Conservation (phyloP, 176 grass and related monocot genomes). For the Metroxylon sagu region DNA sequence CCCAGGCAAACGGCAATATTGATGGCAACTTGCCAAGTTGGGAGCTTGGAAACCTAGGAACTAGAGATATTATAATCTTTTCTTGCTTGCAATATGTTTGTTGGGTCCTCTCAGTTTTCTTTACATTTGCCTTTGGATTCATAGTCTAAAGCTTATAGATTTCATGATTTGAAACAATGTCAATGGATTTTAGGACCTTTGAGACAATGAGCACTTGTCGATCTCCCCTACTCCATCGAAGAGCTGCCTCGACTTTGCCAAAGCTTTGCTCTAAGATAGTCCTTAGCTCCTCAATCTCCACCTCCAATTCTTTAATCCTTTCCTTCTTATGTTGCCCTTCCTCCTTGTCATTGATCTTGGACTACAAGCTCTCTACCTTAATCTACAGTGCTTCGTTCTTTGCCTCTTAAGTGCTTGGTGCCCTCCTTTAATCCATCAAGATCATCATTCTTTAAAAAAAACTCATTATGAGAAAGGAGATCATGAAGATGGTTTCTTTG, state of each 20-base stretch:
- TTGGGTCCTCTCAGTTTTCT: background rate
- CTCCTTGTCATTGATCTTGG: constrained; percentile 26
- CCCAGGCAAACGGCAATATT: constrained; percentile 51
- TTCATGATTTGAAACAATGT: background rate
- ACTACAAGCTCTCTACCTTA: constrained; percentile 45
- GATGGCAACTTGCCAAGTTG: constrained; percentile 53
- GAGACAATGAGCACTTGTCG: constrained; percentile 74
- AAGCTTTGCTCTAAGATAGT: background rate
- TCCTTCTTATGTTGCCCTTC: constrained; percentile 24
- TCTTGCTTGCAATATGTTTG: constrained; percentile 7
- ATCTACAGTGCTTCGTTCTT: constrained; percentile 56
- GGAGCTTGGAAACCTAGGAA: constrained; percentile 18
- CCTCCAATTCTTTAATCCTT: constrained; percentile 51
- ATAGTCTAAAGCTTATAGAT: background rate
- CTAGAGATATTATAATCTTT: background rate
- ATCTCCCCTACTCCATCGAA: constrained; percentile 10
- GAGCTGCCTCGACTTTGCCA: too few relatives aligned
- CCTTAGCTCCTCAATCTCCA: constrained; percentile 47
- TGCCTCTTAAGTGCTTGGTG: constrained; percentile 32
- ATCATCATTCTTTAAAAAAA: constrained; percentile 33
- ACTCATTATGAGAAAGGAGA: constrained; percentile 68
- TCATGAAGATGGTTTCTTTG: constrained; percentile 64
- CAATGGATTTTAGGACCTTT: constrained; percentile 15
- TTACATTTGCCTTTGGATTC: background rate
- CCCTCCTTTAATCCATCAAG: constrained; percentile 41